phyloP scores from a whole-genome alignment of 345 rosid genomes.

The Gossypium rotundifolium region DNA sequence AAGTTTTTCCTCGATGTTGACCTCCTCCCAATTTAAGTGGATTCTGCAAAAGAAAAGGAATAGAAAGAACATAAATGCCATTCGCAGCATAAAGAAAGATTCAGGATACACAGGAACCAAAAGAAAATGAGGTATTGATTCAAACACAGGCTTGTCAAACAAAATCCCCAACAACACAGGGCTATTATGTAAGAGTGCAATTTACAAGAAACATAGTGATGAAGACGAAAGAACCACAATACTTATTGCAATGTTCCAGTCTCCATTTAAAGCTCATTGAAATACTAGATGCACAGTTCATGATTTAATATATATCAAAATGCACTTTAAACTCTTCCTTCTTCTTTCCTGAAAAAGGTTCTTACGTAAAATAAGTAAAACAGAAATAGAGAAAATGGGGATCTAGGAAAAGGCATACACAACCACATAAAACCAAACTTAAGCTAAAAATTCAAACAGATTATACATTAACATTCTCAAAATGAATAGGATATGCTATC shows the following conservation, averaged over 20 bases:
- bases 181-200: background rate
- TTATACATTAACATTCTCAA: background rate
- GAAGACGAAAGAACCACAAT: background rate
- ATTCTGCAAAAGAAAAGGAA: slow-evolving; percentile 36
- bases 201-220: background rate
- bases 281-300: slow-evolving; percentile 1
- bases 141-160: background rate
- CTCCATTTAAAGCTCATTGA: background rate
- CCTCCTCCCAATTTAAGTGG: slow-evolving; percentile 58
- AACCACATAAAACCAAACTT: background rate
- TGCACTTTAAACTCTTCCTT: background rate
- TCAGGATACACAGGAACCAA: background rate
- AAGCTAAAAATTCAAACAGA: background rate
- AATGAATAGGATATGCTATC: background rate
- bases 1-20: slow-evolving; percentile 75
- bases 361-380: background rate
- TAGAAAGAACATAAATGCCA: background rate
- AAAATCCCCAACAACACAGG: background rate
- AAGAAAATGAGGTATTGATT: background rate
- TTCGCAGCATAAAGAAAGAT: background rate
- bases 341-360: background rate
- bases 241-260: background rate
- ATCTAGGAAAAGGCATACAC: background rate
- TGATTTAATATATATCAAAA: background rate
- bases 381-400: background rate